Base-by-base conservation (phyloP, 225 moss, liverwort and hornwort genomes). In the Straminergon stramineum region DNA sequence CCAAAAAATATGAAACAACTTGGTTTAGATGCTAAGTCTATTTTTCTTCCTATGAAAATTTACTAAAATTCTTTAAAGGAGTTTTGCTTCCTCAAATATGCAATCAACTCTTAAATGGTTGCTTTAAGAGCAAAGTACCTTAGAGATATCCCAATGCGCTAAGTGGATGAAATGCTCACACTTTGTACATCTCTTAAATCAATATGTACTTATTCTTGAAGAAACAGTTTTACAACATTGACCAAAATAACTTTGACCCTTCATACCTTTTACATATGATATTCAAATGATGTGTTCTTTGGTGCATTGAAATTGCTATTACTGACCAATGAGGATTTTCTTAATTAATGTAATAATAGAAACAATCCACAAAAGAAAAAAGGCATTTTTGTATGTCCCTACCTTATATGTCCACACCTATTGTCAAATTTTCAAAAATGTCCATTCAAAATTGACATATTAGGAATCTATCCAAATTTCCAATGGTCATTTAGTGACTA, bases 321-420 rank as follows among this genome's bases (percentile, higher is more conserved):
- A 5, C 9, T 71, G 41, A 5, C 4, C 14, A 24, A 24, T 24
- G 15, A 8, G 24, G n/a, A n/a, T n/a, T n/a, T n/a, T n/a, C n/a
- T n/a, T n/a, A n/a, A n/a, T n/a, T n/a, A n/a, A n/a, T n/a, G n/a
- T 31, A 75, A 31, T 10, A 45, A 28, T 74, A 28, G 0, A 74
- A 45, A 45, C 1, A 2, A 3, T 65, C 17, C 9, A 66, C 3
- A 66, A 10, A 18, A 28, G 5, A 43, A 71, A 9, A 41, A 22
- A n/a, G 13, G 2, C 0, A 6, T 0, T 70, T 71, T 28, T 9
- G 16, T 5, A 0, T 28, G 17, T 17, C 4, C 17, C 24, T 17
- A 45, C 13, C 4, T 74, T 5, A 45, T 3, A 28, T 28, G 6
- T 43, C 17, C 6, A 28, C 17, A 74, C 5, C 0, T 24, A 15